Conservation (phyloP, 2,329 filamentous ascomycete species). For the Penicillium sp. region DNA sequence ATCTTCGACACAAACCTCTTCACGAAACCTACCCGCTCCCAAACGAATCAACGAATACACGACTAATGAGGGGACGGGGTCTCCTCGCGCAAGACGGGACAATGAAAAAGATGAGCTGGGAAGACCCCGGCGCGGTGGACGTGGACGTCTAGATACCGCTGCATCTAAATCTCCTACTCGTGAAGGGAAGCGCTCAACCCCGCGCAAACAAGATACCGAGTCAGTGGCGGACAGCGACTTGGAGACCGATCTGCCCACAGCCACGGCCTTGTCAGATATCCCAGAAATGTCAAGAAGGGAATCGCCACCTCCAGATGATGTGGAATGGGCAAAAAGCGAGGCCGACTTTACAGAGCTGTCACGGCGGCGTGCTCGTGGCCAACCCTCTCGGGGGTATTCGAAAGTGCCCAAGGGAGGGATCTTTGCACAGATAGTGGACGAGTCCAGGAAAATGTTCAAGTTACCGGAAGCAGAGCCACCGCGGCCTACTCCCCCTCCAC, state of each 20-base stretch:
- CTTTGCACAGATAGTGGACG: slow-evolving; percentile 44
- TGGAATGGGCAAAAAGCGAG: slow-evolving; percentile 40
- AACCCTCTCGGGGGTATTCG: slow-evolving; percentile 5
- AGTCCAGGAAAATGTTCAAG: slow-evolving; percentile 47
- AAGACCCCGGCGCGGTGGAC: slow-evolving; percentile 27
- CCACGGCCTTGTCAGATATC: slow-evolving; percentile 24
- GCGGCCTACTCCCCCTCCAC: slow-evolving; percentile 42
- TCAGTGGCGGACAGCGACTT: slow-evolving; percentile 22
- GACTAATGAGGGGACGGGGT: slow-evolving; percentile 28
- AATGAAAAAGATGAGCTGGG: slow-evolving; percentile 25
- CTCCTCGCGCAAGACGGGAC: slow-evolving; percentile 29
- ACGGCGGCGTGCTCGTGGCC: slow-evolving; percentile 33
- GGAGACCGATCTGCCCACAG: slow-evolving; percentile 22
- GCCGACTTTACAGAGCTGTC: slow-evolving; percentile 42
- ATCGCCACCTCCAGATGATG: slow-evolving; percentile 30
- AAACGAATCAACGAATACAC: slow-evolving; percentile 46
- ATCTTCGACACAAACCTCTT: slow-evolving; percentile 39
- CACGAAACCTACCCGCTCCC: slow-evolving; percentile 40
- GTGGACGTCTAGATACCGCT: slow-evolving; percentile 31
- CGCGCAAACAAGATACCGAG: slow-evolving; percentile 16
- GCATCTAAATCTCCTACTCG: slow-evolving; percentile 23
- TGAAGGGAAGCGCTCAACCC: slow-evolving; percentile 23
- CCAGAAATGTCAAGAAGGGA: slow-evolving; percentile 24
- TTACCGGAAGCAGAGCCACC: slow-evolving; percentile 39
- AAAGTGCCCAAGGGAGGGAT: slow-evolving; percentile 43